A percentile compares a stretch with the other conserved stretches of the same genome.
Conservation (phyloP, 257 asterid genomes). For the Petunia secreta region DNA sequence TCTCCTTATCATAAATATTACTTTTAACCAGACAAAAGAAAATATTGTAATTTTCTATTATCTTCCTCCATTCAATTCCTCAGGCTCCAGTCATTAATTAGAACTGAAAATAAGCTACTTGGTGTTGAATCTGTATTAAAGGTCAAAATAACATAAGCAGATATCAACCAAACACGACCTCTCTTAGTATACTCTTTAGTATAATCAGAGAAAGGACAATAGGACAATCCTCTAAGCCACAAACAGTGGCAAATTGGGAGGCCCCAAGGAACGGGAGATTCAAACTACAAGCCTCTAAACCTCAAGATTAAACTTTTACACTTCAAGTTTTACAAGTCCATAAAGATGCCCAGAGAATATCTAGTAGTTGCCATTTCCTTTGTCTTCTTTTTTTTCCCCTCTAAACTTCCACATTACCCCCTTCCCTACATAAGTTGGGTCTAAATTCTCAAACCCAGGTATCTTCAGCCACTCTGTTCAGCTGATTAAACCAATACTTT, state of each 20-base stretch:
- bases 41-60: not conserved
- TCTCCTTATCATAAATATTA: not conserved
- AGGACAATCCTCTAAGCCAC: not conserved
- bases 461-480: not conserved
- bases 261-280: not conserved
- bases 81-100: not conserved
- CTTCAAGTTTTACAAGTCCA: not conserved
- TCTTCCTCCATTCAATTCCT: not conserved
- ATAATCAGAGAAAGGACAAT: not conserved
- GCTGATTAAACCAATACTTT: not conserved
- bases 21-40: not conserved
- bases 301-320: not conserved
- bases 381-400: not conserved
- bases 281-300: not conserved
- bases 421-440: not conserved
- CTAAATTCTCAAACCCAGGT: not conserved
- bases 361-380: not conserved
- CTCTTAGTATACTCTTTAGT: not conserved
- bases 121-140: not conserved
- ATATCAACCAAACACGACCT: not conserved
- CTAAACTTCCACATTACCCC: not conserved
- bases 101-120: not conserved
- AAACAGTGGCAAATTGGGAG: not conserved
- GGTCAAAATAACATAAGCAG: not conserved
- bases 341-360: not conserved